Evolutionary conservation across 306 rosid species (phyloP), one percentile per base, ranked within the genome.

Genomic region (Leucaena leucocephala): DNA sequence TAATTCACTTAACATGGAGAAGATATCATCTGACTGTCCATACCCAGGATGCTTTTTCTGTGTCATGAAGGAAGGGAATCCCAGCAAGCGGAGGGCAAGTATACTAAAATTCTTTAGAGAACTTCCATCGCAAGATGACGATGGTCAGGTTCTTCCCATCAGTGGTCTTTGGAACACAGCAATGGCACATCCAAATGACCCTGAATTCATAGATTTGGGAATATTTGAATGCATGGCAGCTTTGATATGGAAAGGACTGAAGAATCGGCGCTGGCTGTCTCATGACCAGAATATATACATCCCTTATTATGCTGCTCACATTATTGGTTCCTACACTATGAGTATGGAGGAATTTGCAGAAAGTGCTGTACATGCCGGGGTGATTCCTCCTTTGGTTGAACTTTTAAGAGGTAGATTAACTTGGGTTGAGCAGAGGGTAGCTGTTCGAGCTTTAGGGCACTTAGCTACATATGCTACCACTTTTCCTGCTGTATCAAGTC

Each of bases 161-260:
- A 96, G 99, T 74, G 99, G 99, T 73, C 98, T 96, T 76, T 96
- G 99, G 99, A 96, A 96, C 85, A 96, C 99, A 0, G 98, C 99
- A 58, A 96, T 96, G 99, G 99, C 99, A 35, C 99, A 96, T 83
- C 99, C 99, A 42, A 96, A 96, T 77, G 99, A 96, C 58, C 97
- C 98, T 14, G 99, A 96, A 75, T 96, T 96, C 87, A 87, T 96
- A 0, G 98, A 93, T 77, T 68, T 93, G 67, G 99, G 97, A 62
- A 96, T 96, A 82, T 96, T 96, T 80, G 98, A 96, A 77, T 96
- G 97, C 89, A 96, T 96, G 99, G 67, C 99, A 39, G 91, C 97
- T 52, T 90, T 96, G 9, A 91, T 96, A 74, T 93, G 96, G 96
- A 96, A 96, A 87, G 99, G 99, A 63, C 88, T 96, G 67, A 96